Base-by-base conservation (phyloP, 2,329 filamentous ascomycete genomes). In the Colletotrichum filicis region DNA sequence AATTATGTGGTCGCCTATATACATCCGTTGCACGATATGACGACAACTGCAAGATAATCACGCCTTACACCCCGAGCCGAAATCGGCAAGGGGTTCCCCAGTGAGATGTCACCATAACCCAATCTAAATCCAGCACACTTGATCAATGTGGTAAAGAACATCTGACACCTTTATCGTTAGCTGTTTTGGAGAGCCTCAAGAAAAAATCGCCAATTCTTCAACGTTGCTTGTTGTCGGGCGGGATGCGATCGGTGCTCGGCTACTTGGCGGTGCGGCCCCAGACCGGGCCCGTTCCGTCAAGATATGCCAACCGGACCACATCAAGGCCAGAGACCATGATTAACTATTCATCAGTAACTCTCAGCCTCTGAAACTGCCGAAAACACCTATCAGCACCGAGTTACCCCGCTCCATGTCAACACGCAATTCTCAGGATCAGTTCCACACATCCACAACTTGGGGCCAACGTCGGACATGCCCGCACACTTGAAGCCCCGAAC, bases 11-110 rank as follows among this genome's bases (percentile, higher is more conserved):
- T 28, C 42, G 53, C 58, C 68, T 67, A 58, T 74, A 71, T 71
- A 73, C 75, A 71, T 60, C 26, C 58, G 35, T 60, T 53, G 62
- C 57, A 53, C 53, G 60, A 64, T 61, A 77, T 77, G 70, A 75
- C 76, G 76, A 73, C 74, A 77, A 73, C 73, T 77, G 75, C 76
- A 69, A 61, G 67, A 65, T 32, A 75, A 77, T 77, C 75, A 77
- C 76, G 76, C 76, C 76, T 77, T 77, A 73, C 76, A 66, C 63
- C 57, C 35, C 59, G 71, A 69, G 62, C 73, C 71, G 70, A 63
- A 68, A 70, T 74, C 73, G 73, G 73, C 32, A 72, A 72, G 49
- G 70, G 46, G 26, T 32, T 52, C 55, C 56, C 70, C 66, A 70
- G 60, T 57, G 32, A 42, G 60, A 73, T 70, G 60, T 46, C 60